Base-by-base conservation (phyloP, 768 basidiomycete genomes). In the Lentinula sp. region DNA sequence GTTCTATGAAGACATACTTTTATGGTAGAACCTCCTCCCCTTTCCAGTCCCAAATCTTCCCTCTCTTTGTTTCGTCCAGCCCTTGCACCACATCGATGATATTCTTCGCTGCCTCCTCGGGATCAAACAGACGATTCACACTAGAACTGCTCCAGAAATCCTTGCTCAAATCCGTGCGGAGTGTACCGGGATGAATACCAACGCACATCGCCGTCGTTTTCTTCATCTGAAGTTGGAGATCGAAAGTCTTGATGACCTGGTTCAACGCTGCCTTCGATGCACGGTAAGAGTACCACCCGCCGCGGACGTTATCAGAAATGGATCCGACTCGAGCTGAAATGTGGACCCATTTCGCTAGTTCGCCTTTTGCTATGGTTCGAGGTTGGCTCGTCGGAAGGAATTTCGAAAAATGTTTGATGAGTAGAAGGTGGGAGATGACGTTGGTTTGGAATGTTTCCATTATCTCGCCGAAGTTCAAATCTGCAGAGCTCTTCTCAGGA, bases 231-330 rank as follows among this genome's bases (percentile, higher is more conserved):
- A 86, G 71, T 59, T 85, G 77, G 52, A 80, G 63, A 68, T 87
- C 83, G 64, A 85, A 85, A 16, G 83, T 85, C 63, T 80, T 81
- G 67, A 85, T 68, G n/a, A 81, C 77, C 65, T 86, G 84, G 64
- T 87, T 85, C 52, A 87, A 78, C 54, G 85, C 84, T 0, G 85
- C 80, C 68, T 85, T 86, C 55, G 83, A 85, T 18, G 82, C 74
- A 32, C 84, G 81, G 68, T 85, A 85, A 36, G 82, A 85, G 66
- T 81, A 85, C 84, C 84, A 85, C 41, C 84, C 85, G 16, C 84
- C 85, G 23, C 74, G 76, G 28, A 70, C 71, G 67, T 86, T 87
- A 66, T 87, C 84, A 18, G 77, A 74, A 58, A 85, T 78, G 42
- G 82, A 84, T 35, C 85, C 84, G 8, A 85, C 79, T 42, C 83